Conservation (phyloP, 108 stramenopile genomes). For the Parietichytrium sp. region DNA sequence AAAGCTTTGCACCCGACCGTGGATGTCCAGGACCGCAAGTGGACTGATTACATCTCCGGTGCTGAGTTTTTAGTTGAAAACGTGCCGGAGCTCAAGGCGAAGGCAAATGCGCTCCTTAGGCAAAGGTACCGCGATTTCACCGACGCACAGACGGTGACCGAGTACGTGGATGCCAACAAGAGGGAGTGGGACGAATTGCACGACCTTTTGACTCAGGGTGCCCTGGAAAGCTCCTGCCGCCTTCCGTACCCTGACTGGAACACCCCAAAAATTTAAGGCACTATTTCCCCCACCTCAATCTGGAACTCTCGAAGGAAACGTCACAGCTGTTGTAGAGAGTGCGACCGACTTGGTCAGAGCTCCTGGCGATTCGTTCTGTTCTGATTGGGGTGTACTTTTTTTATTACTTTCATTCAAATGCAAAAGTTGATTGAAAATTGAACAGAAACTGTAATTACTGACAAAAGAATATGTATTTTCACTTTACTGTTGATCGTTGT, state of each 20-base stretch:
- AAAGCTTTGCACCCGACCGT: neutral
- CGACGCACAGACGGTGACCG: neutral
- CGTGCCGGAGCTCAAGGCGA: neutral
- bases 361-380: no score
- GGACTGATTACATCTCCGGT: slow-evolving; percentile 28
- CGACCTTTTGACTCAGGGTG: slow-evolving; percentile 10
- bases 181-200: slow-evolving; percentile 25
- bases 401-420: no score
- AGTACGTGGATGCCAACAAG: neutral
- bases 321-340: no score
- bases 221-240: neutral
- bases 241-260: slow-evolving; percentile 39
- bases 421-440: no score
- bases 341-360: no score
- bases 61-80: slow-evolving; percentile 27
- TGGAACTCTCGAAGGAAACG: no score
- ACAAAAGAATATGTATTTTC: no score
- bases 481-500: no score
- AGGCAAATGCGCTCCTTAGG: slow-evolving; percentile 15
- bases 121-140: neutral
- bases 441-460: no score
- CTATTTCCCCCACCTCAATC: no score
- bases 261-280: neutral
- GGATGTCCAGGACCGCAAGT: slow-evolving; percentile 26
- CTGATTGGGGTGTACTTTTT: no score